A percentile compares a stretch with the other conserved stretches of the same genome.
phyloP scores from a whole-genome alignment of 352 stramenopile species.

The Stramenopiles sp. region DNA sequence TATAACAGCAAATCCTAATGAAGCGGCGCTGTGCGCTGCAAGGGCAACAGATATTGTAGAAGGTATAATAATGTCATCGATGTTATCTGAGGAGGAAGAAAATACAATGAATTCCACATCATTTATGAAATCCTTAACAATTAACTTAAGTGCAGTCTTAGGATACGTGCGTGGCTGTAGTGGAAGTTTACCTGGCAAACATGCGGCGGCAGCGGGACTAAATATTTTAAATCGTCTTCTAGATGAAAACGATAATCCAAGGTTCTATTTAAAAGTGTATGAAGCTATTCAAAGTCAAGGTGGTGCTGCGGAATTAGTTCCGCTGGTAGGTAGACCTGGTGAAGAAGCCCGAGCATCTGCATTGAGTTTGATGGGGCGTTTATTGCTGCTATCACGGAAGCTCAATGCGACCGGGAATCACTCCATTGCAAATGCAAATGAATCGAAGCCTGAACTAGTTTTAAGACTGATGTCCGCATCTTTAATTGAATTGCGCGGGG shows the following conservation, averaged over 20 bases:
- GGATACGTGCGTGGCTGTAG: background rate
- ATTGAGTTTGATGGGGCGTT: background rate
- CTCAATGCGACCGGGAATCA: background rate
- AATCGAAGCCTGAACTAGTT: background rate
- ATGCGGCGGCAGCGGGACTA: background rate
- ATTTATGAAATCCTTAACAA: background rate
- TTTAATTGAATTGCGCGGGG: background rate
- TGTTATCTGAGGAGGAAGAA: background rate
- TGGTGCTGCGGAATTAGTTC: background rate
- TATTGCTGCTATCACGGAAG: background rate
- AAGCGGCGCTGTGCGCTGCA: background rate
- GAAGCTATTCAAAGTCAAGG: background rate
- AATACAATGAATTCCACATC: no score
- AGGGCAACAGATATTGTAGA: background rate
- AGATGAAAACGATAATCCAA: background rate
- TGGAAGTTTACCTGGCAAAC: background rate
- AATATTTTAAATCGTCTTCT: background rate
- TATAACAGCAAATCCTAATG: background rate
- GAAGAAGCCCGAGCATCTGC: background rate
- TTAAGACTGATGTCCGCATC: background rate
- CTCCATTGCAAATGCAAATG: background rate
- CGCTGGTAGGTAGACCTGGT: background rate
- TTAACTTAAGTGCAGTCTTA: background rate
- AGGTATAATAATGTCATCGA: background rate
- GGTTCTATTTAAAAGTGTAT: conserved; percentile 1